These are phyloP conservation scores for Leucocoprinus sp. DNA, from an alignment of 768 basidiomycete species.

Conservation along the genomic window DNA sequence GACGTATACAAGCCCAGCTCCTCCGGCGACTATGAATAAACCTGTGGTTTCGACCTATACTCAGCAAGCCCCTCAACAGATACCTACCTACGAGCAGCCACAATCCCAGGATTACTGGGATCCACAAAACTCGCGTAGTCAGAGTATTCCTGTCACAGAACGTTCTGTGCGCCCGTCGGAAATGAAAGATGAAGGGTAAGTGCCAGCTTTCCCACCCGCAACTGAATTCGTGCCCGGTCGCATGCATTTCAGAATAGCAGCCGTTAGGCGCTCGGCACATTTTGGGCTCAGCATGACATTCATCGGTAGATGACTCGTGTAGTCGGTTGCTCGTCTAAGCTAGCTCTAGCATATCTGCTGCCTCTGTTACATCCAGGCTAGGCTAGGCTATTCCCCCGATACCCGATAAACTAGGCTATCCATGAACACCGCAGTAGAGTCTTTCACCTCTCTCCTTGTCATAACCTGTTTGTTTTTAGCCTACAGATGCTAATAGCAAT, in stretches of 20 bases:
- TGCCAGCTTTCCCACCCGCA: constrained; percentile 22
- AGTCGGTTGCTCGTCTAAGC: constrained; percentile 54
- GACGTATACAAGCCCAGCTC: constrained; percentile 25
- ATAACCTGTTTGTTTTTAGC: constrained; percentile 58
- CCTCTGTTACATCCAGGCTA: constrained; percentile 68
- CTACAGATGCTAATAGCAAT: constrained; percentile 77
- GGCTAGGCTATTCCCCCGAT: constrained; percentile 38
- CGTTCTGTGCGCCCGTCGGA: constrained; percentile 76
- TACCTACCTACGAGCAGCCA: constrained; percentile 72
- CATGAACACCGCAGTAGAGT: constrained; percentile 67
- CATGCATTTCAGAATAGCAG: constrained; percentile 6
- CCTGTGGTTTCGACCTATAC: neutral
- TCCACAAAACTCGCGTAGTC: constrained; percentile 26
- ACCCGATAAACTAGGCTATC: constrained; percentile 19
- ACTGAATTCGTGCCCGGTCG: constrained; percentile 21
- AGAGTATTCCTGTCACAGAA: constrained; percentile 40
- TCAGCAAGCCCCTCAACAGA: constrained; percentile 51
- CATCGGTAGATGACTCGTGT: constrained; percentile 46
- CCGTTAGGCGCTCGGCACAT: constrained; percentile 11
- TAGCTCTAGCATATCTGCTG: constrained; percentile 66
- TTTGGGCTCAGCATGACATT: constrained; percentile 20
- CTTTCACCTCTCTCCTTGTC: constrained; percentile 50
- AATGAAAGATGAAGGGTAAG: constrained; percentile 99
- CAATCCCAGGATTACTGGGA: constrained; percentile 44
- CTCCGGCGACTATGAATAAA: neutral